phyloP scores from a whole-genome alignment of 345 rosid species.

The Sapria himalayana region DNA sequence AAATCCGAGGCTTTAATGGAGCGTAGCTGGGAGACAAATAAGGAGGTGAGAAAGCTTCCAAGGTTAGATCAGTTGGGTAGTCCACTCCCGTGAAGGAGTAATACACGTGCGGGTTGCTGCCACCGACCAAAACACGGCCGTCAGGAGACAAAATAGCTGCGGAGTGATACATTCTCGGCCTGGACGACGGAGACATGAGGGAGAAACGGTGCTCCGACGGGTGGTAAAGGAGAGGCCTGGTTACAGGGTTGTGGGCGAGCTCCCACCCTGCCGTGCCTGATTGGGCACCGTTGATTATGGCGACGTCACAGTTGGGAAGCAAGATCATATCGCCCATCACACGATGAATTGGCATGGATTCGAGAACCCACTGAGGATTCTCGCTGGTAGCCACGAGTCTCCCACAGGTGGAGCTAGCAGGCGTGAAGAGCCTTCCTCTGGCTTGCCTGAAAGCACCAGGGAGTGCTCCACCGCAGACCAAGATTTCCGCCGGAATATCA shows the following conservation, averaged over 20 bases:
- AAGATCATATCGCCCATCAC: conserved; percentile 85
- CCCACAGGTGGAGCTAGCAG: conserved; percentile 47
- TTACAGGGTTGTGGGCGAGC: conserved; percentile 18
- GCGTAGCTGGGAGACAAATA: conserved; percentile 24
- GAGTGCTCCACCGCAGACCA: conserved; percentile 79
- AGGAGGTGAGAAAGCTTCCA: conserved; percentile 53
- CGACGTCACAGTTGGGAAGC: conserved; percentile 44
- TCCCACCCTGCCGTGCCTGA: conserved; percentile 73
- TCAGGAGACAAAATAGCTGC: conserved; percentile 39
- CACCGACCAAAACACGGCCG: conserved; percentile 56
- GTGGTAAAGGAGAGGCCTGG: conserved; percentile 37
- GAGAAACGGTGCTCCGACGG: conserved; percentile 19
- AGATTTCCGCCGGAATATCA: conserved; percentile 23
- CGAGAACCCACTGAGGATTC: conserved; percentile 50
- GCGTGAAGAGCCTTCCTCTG: conserved; percentile 8
- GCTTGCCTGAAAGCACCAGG: conserved; percentile 18
- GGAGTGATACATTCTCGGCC: conserved; percentile 70
- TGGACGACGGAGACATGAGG: conserved; percentile 21
- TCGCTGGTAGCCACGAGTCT: conserved; percentile 23
- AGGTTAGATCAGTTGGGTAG: conserved; percentile 62
- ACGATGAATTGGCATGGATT: conserved; percentile 47
- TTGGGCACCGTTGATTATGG: conserved; percentile 47
- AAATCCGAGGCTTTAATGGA: conserved; percentile 21
- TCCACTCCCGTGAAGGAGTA: conserved; percentile 43
- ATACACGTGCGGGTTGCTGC: conserved; percentile 48